Evolutionary conservation across 2,329 filamentous ascomycete species (phyloP).

Genomic region (Fusarium brachygibbosum): DNA sequence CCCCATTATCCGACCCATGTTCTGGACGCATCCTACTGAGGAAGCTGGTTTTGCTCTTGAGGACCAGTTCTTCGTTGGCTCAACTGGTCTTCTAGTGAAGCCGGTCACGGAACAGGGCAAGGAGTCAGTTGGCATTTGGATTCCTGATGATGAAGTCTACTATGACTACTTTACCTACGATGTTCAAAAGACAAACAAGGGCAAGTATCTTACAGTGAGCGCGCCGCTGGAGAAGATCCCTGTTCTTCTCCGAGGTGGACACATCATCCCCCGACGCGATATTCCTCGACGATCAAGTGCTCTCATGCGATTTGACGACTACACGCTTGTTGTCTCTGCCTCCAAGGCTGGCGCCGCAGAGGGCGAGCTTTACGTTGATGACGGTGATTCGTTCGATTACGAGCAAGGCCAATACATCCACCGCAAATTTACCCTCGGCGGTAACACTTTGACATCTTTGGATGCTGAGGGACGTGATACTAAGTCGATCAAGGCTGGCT

Average conservation of each 20-base stretch:
- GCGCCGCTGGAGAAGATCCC: slow-evolving; percentile 90
- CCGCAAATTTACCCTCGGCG: slow-evolving; percentile 78
- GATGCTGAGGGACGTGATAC: slow-evolving; percentile 70
- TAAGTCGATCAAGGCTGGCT: slow-evolving; percentile 70
- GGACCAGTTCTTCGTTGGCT: slow-evolving; percentile 92
- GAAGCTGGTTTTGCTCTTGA: slow-evolving; percentile 91
- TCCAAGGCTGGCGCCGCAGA: slow-evolving; percentile 73
- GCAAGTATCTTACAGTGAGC: slow-evolving; percentile 76
- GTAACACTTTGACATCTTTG: slow-evolving; percentile 74
- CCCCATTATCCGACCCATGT: slow-evolving; percentile 91
- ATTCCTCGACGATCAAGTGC: slow-evolving; percentile 85
- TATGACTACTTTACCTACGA: slow-evolving; percentile 96
- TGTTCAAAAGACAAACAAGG: slow-evolving; percentile 75
- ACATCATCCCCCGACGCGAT: slow-evolving; percentile 92
- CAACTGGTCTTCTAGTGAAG: slow-evolving; percentile 91
- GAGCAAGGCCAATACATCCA: slow-evolving; percentile 89
- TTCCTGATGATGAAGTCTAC: slow-evolving; percentile 90
- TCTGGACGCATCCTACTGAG: slow-evolving; percentile 89
- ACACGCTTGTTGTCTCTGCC: slow-evolving; percentile 85
- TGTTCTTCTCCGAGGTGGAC: slow-evolving; percentile 90
- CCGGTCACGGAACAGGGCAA: slow-evolving; percentile 86
- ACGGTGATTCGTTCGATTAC: slow-evolving; percentile 93
- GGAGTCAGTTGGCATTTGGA: slow-evolving; percentile 81
- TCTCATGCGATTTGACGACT: slow-evolving; percentile 94
- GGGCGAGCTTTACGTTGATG: slow-evolving; percentile 90